A percentile compares a stretch with the other conserved stretches of the same genome.
phyloP scores from a whole-genome alignment of 73 alveolate species.

The Tetrahymena malaccensis region DNA sequence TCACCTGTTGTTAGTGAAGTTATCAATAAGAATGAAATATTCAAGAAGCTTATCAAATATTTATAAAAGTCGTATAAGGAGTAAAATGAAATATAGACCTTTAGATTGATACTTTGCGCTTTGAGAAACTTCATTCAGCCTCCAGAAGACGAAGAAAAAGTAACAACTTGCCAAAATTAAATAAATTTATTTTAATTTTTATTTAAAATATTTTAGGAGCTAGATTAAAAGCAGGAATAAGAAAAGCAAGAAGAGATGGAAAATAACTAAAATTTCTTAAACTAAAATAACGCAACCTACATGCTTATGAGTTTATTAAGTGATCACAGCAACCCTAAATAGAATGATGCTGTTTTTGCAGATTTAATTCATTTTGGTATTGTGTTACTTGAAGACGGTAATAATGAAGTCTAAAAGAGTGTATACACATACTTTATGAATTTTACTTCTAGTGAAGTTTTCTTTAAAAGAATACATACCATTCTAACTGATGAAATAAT shows the following conservation, averaged over 20 bases:
- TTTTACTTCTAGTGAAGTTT: constrained; percentile 34
- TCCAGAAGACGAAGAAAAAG: not conserved
- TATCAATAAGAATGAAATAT: constrained; percentile 29
- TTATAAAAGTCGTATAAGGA: constrained; percentile 18
- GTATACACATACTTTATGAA: constrained; percentile 43
- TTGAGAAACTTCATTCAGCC: not conserved
- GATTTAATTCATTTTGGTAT: constrained; percentile 43
- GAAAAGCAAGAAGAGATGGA: constrained; percentile 6
- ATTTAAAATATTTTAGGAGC: not conserved
- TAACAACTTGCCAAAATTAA: not conserved
- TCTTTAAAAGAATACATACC: constrained; percentile 39
- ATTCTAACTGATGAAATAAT: constrained; percentile 37
- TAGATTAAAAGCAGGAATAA: constrained; percentile 21
- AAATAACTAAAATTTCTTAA: constrained; percentile 14
- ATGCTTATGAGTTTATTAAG: not conserved
- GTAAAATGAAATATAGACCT: constrained; percentile 1
- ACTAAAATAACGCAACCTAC: constrained; percentile 29
- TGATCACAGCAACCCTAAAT: constrained; percentile 31
- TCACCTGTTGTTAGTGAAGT: constrained; percentile 20
- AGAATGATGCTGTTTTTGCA: constrained; percentile 18
- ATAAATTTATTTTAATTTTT: not conserved
- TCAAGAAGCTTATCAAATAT: constrained; percentile 16
- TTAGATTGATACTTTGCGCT: constrained; percentile 20
- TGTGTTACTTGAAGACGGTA: constrained; percentile 46
- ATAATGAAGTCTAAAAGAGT: constrained; percentile 40